A percentile compares a stretch with the other conserved stretches of the same genome.
Conservation (phyloP, 2,329 filamentous ascomycete species). For the Penicillium thymicola region DNA sequence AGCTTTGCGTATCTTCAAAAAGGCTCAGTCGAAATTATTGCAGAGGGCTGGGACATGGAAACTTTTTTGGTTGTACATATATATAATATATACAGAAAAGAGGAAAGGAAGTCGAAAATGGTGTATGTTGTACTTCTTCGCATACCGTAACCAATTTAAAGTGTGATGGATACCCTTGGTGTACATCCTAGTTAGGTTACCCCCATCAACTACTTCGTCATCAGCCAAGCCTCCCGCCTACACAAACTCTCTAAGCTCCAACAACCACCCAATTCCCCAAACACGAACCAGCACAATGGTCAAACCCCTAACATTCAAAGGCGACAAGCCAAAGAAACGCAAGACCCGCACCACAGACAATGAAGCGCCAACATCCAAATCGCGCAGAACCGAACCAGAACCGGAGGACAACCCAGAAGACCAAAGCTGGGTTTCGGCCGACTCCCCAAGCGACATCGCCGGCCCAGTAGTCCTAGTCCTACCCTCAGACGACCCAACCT, state of each 20-base stretch:
- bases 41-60: too few species aligned
- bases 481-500: constrained; percentile 68
- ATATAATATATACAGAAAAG: too few species aligned
- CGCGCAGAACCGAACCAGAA: constrained; percentile 24
- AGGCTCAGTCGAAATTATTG: too few species aligned
- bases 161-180: too few species aligned
- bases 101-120: too few species aligned
- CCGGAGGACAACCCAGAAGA: constrained; percentile 54
- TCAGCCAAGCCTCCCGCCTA: neutral
- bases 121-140: too few species aligned
- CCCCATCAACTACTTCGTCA: neutral
- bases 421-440: constrained; percentile 89
- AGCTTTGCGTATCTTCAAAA: too few species aligned
- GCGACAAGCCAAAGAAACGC: constrained; percentile 90
- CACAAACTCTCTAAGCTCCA: constrained; percentile 4
- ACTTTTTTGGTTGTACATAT: too few species aligned
- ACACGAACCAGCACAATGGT: constrained; percentile 42
- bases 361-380: constrained; percentile 25
- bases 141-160: too few species aligned
- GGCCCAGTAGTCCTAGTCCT: constrained; percentile 83
- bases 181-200: too few species aligned
- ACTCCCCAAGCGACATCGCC: constrained; percentile 67
- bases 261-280: neutral
- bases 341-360: constrained; percentile 63
- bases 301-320: constrained; percentile 91